A percentile compares a stretch with the other conserved stretches of the same genome.
Evolutionary conservation across 805 yeast species (phyloP).

Genomic region (Ascoidea rubescens): DNA sequence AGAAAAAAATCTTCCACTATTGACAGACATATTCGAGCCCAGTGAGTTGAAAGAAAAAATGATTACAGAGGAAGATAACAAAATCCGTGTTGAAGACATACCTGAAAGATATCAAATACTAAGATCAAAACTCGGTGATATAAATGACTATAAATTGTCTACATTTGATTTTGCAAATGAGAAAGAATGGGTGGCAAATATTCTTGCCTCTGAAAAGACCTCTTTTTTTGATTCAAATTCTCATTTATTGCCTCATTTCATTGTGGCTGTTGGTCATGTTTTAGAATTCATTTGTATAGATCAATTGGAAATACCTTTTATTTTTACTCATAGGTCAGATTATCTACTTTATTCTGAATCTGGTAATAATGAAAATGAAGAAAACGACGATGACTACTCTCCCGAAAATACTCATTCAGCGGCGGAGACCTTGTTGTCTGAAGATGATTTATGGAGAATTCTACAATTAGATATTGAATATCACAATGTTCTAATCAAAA

Average conservation of each 20-base stretch:
- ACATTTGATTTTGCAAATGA: constrained; percentile 60
- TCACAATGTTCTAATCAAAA: constrained; percentile 71
- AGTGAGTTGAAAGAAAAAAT: constrained; percentile 82
- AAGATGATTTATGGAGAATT: constrained; percentile 88
- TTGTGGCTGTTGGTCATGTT: constrained; percentile 54
- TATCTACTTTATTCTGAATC: constrained; percentile 46
- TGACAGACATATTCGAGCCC: constrained; percentile 89
- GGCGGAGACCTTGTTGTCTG: constrained; percentile 37
- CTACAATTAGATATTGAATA: constrained; percentile 78
- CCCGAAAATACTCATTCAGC: constrained; percentile 25
- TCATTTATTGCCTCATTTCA: constrained; percentile 33
- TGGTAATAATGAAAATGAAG: constrained; percentile 17
- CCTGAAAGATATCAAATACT: constrained; percentile 86
- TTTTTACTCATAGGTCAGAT: constrained; percentile 92
- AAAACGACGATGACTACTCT: neutral
- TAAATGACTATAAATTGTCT: constrained; percentile 46
- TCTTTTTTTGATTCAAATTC: constrained; percentile 19
- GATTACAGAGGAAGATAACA: constrained; percentile 85
- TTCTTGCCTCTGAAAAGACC: constrained; percentile 43
- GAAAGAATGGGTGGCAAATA: constrained; percentile 67
- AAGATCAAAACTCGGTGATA: constrained; percentile 33
- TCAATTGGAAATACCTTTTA: constrained; percentile 82
- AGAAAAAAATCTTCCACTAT: constrained; percentile 18
- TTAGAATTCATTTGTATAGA: constrained; percentile 65
- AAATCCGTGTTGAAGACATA: constrained; percentile 70